Evolutionary conservation across 1,139 yeast genomes (phyloP).

Genomic region (Hansenula lynferdii): DNA sequence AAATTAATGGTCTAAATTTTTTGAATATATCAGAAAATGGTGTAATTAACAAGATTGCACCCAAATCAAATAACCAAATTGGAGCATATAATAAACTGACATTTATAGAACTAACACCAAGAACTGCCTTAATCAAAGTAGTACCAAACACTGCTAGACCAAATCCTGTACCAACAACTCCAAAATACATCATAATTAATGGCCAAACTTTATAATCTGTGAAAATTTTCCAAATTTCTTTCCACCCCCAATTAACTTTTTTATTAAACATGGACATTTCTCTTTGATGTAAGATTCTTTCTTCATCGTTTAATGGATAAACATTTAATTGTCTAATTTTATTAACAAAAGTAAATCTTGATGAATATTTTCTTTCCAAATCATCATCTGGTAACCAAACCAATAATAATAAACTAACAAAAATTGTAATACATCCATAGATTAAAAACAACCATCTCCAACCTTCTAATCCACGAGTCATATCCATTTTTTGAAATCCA

Average conservation of each 20-base stretch:
- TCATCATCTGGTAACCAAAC: conserved; percentile 81
- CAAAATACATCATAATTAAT: conserved; percentile 80
- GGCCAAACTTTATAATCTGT: conserved; percentile 76
- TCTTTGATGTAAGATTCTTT: conserved; percentile 51
- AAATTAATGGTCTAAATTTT: conserved; percentile 53
- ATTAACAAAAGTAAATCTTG: conserved; percentile 9
- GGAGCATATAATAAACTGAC: conserved; percentile 81
- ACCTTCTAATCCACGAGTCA: conserved; percentile 63
- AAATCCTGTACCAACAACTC: conserved; percentile 85
- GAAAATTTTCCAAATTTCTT: conserved; percentile 52
- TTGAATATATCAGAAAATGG: conserved; percentile 75
- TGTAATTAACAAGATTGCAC: conserved; percentile 70
- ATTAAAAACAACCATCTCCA: conserved; percentile 87
- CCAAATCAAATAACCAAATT: conserved; percentile 82
- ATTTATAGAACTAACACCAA: conserved; percentile 58
- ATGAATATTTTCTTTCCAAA: conserved; percentile 8
- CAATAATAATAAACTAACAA: conserved; percentile 56
- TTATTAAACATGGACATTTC: conserved; percentile 53
- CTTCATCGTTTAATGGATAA: conserved; percentile 44
- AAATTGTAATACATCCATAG: conserved; percentile 69
- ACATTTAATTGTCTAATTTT: conserved; percentile 14
- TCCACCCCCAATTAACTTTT: conserved; percentile 52
- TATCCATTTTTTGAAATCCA: conserved; percentile 83
- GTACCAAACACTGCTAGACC: conserved; percentile 87
- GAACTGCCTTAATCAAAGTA: conserved; percentile 65